Base-by-base conservation (phyloP, 2,329 filamentous ascomycete genomes). In the Dissoconium aciculare region DNA sequence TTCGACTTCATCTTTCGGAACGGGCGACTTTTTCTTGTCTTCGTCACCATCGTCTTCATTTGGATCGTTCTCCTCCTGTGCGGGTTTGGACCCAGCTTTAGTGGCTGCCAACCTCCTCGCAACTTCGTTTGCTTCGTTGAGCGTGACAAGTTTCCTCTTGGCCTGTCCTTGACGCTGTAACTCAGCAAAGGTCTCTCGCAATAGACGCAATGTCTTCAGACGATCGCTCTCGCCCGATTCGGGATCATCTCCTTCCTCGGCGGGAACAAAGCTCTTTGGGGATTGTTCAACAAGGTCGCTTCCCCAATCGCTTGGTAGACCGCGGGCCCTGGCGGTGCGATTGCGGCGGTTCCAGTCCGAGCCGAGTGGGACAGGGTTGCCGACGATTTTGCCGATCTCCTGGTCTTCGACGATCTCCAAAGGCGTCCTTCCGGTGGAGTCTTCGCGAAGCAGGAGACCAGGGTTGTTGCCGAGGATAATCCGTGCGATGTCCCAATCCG, bases 391-490 rank as follows among this genome's bases (percentile, higher is more conserved):
- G 2, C 56, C 52, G 2, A 68, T 55, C 36, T 65, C 64, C 1
- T 54, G 51, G 31, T 78, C 73, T 30, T 69, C 59, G 0, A 74
- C 71, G 28, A 80, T 55, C 43, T 89, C 80, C 15, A 66, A 62
- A 0, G 81, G 76, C 0, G 80, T 89, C 11, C 69, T 66, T 2
- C 82, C 82, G 0, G 78, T 78, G 0, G 78, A 71, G 42, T 85
- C 85, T 50, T 89, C 82, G 13, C 74, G 68, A 42, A 69, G 65
- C 0, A 83, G 56, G 2, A 84, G 59, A 15, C 63, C 60, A 0
- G 75, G 69, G 11, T 68, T 62, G 40, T 58, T 58, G 6, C 67
- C 56, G 8, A 84, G 54, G 32, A 62, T 50, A 4, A 78, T 55
- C 10, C 80, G 51, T 30, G 58, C 50, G 3, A 79, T 44, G 3